Base-by-base conservation (phyloP, 106 monocot species). In the Triglochin maritima region DNA sequence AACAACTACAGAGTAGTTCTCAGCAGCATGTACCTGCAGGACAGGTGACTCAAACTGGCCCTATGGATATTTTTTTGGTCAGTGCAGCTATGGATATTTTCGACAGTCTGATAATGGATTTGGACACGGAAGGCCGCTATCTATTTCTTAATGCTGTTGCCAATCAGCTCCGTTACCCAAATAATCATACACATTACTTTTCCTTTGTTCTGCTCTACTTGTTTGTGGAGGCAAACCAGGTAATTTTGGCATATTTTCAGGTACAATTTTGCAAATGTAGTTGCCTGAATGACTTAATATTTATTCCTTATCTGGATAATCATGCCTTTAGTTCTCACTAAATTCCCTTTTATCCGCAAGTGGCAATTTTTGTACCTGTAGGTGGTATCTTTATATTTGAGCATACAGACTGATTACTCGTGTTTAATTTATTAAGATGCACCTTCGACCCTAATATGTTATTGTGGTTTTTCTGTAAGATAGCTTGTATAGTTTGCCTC, bases 141-240 rank as follows among this genome's bases (percentile, higher is more conserved):
- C 81, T 84, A 54, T 83, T 96, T 41, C 78, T 96, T 3, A 96
- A 96, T 88, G 95, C 95, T 17, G 79, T 86, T 62, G 90, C 90
- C 15, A 96, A 96, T 63, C 95, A 96, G 56, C 64, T 96, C 52
- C 87, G 95, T 60, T 96, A 90, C 62, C 95, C 95, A 60, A 96
- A 96, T 60, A 96, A 83, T 67, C 95, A 96, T 49, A 96, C 95
- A 50, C 90, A 96, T 66, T 96, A 88, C 59, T 96, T 86, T 66
- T 96, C 95, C 4, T 96, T 87, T 42, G 78, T 96, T 16, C 87
- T 96, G 57, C 90, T 96, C 4, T 90, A 77, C 80, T 76, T 91
- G 47, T 96, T 90, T 83, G 83, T 71, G 5, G 90, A 96, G 57
- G 81, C 88, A 50, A 82, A 66, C 59, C 83, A 80, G 83, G 95